Conservation (phyloP, 2,329 filamentous ascomycete species). For the Beauveria brongniartii region DNA sequence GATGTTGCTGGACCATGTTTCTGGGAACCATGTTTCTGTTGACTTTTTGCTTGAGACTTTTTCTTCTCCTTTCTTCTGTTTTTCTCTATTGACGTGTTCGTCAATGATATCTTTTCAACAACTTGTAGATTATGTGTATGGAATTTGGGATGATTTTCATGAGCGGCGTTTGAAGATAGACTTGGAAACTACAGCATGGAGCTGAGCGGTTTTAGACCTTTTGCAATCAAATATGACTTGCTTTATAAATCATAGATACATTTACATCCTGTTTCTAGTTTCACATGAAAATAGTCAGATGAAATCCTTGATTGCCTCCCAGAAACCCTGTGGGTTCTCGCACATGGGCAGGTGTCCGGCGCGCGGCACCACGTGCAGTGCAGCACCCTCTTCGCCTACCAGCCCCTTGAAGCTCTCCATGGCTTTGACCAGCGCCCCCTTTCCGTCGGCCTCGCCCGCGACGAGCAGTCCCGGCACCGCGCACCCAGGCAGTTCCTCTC, state of each 20-base stretch:
- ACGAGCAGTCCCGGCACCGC: constrained; percentile 58
- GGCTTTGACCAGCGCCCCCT: constrained; percentile 61
- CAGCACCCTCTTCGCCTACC: constrained; percentile 46
- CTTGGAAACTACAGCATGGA: background rate
- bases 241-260: background rate
- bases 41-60: background rate
- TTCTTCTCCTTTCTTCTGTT: background rate
- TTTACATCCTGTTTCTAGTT: background rate
- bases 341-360: constrained; percentile 82
- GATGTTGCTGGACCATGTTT: too few species aligned
- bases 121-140: background rate
- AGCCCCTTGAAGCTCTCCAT: constrained; percentile 65
- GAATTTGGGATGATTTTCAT: background rate
- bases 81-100: background rate
- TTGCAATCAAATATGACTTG: background rate
- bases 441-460: constrained; percentile 65
- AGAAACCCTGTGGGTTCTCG: constrained; percentile 63
- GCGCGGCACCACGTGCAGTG: constrained; percentile 57
- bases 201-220: background rate
- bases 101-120: too few species aligned
- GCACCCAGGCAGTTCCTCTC: constrained; percentile 43
- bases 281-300: constrained; percentile 26
- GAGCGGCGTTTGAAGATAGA: background rate
- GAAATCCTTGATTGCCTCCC: constrained; percentile 52
- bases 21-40: too few species aligned